phyloP scores from a whole-genome alignment of 2,329 filamentous ascomycete genomes.

The Acephala macrosclerotiorum region DNA sequence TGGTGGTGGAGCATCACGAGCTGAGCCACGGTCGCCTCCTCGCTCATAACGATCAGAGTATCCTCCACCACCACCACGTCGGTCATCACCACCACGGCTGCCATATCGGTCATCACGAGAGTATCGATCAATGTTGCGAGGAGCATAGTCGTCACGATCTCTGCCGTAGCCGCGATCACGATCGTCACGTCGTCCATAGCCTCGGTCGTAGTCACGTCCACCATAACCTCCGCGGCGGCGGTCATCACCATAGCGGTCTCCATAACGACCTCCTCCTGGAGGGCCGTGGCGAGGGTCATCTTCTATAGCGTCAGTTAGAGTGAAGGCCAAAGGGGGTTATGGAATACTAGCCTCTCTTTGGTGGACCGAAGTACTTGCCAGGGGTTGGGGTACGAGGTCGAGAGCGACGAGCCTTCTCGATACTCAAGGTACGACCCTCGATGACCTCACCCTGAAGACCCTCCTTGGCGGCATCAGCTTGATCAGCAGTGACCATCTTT shows the following conservation, averaged over 20 bases:
- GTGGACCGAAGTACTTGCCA: slow-evolving; percentile 98
- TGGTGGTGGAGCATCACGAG: slow-evolving; percentile 49
- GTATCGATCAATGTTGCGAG: slow-evolving; percentile 48
- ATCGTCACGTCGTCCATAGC: slow-evolving; percentile 49
- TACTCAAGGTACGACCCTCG: slow-evolving; percentile 94
- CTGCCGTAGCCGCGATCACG: slow-evolving; percentile 50
- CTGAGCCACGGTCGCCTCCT: slow-evolving; percentile 56
- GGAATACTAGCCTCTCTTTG: slow-evolving; percentile 84
- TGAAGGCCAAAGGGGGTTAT: slow-evolving; percentile 47
- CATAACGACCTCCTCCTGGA: slow-evolving; percentile 48
- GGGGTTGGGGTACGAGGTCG: slow-evolving; percentile 95
- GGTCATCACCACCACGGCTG: slow-evolving; percentile 48
- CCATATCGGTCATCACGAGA: slow-evolving; percentile 41
- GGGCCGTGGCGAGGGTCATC: slow-evolving; percentile 57
- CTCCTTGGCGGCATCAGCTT: slow-evolving; percentile 96
- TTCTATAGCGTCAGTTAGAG: slow-evolving; percentile 50
- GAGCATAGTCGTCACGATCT: slow-evolving; percentile 47
- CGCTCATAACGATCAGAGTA: slow-evolving; percentile 55
- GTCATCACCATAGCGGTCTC: slow-evolving; percentile 52
- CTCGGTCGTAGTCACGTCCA: slow-evolving; percentile 39
- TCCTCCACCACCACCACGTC: slow-evolving; percentile 53
- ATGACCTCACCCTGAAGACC: slow-evolving; percentile 94
- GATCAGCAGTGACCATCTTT: slow-evolving; percentile 95
- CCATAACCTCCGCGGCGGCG: slow-evolving; percentile 48
- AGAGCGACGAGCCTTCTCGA: slow-evolving; percentile 97